Percentiles rank a stretch among this genome's conserved stretches.
Conservation (phyloP, 225 moss, liverwort and hornwort species). For the Asterella californica region DNA sequence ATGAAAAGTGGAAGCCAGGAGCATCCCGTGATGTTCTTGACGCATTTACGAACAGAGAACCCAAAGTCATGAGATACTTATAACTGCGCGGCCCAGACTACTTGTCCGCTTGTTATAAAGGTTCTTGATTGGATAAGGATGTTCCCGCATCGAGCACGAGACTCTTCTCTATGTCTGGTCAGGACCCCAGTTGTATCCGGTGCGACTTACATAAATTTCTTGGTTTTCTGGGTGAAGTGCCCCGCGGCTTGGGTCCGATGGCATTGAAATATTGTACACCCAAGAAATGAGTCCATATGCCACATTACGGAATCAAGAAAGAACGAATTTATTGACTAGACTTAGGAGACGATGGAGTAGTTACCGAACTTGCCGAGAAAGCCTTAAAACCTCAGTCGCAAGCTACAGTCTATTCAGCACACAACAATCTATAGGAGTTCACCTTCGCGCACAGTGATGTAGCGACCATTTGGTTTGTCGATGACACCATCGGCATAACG, state of each 20-base stretch:
- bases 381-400: not conserved
- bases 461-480: slow-evolving; percentile 50
- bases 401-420: not conserved
- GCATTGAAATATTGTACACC: not conserved
- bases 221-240: too few species aligned
- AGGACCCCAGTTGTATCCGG: not conserved
- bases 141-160: not conserved
- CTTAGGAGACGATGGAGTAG: not conserved
- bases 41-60: too few species aligned
- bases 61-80: too few species aligned
- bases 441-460: slow-evolving; percentile 85
- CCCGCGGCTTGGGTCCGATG: too few species aligned
- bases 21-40: too few species aligned
- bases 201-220: too few species aligned
- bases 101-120: too few species aligned
- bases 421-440: not conserved
- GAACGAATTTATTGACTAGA: not conserved
- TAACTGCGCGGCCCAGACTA: too few species aligned
- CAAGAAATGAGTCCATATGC: not conserved
- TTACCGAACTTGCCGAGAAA: not conserved
- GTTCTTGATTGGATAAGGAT: too few species aligned
- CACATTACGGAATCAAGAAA: too few species aligned
- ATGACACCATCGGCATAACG: slow-evolving; percentile 73
- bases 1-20: too few species aligned
- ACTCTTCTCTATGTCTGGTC: not conserved